These are phyloP conservation scores for Podila epicladia DNA, from an alignment of 192 early-diverging fungal species.

Conservation along the genomic window DNA sequence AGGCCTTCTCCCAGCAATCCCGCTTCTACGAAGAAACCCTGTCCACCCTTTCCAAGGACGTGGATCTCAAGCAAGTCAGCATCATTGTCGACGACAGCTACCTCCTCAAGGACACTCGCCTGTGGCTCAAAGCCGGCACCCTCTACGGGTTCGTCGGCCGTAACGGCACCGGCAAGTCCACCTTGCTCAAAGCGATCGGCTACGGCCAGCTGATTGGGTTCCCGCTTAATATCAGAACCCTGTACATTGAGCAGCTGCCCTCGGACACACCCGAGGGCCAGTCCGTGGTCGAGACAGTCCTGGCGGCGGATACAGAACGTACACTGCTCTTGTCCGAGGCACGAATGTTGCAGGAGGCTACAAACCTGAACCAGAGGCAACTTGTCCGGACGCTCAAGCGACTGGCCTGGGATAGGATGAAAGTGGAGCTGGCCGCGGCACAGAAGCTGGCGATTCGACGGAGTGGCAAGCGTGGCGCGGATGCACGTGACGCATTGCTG, in stretches of 20 bases:
- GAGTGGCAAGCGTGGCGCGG: slow-evolving; percentile 71
- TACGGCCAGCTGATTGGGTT: slow-evolving; percentile 77
- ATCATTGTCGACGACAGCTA: slow-evolving; percentile 71
- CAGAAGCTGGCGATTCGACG: slow-evolving; percentile 71
- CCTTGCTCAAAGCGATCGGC: slow-evolving; percentile 71
- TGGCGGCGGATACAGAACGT: slow-evolving; percentile 70
- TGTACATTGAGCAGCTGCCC: slow-evolving; percentile 87
- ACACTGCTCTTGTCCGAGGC: slow-evolving; percentile 59
- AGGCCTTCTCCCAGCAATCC: slow-evolving; percentile 81
- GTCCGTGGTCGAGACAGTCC: slow-evolving; percentile 69
- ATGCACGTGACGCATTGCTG: slow-evolving; percentile 65
- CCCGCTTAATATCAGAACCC: slow-evolving; percentile 79
- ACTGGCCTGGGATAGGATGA: slow-evolving; percentile 50
- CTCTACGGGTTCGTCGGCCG: slow-evolving; percentile 82
- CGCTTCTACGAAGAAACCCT: slow-evolving; percentile 88
- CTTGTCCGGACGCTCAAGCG: slow-evolving; percentile 52
- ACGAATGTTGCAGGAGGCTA: slow-evolving; percentile 53
- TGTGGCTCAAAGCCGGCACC: slow-evolving; percentile 79
- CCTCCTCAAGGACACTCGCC: slow-evolving; percentile 77
- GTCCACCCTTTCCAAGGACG: slow-evolving; percentile 81
- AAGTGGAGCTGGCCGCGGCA: slow-evolving; percentile 55
- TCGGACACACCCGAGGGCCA: slow-evolving; percentile 52
- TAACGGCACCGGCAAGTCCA: slow-evolving; percentile 84
- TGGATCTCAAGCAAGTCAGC: slow-evolving; percentile 83
- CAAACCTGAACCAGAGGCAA: slow-evolving; percentile 56